Conservation (phyloP, 179 eudicot species). For the Heliamphora pulchella region DNA sequence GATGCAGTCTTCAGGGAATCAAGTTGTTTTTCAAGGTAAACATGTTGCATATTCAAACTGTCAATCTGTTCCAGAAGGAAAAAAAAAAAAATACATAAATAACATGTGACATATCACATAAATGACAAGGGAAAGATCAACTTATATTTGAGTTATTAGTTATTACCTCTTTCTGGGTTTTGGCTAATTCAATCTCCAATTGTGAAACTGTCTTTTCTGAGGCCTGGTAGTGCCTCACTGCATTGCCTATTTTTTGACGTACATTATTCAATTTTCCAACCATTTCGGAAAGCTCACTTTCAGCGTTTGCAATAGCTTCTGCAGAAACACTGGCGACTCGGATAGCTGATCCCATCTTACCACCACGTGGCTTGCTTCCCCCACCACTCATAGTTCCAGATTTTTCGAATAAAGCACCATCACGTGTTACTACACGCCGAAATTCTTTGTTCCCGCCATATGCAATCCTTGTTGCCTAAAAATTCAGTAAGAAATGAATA, state of each 20-base stretch:
- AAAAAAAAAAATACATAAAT: neutral
- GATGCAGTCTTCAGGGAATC: slow-evolving; percentile 72
- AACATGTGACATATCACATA: no score
- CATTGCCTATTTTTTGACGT: slow-evolving; percentile 54
- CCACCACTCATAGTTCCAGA: slow-evolving; percentile 99
- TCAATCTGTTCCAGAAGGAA: slow-evolving; percentile 48
- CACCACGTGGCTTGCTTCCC: slow-evolving; percentile 91
- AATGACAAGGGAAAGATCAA: neutral
- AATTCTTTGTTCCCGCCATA: slow-evolving; percentile 62
- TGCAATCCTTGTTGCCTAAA: slow-evolving; percentile 88
- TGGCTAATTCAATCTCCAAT: slow-evolving; percentile 80
- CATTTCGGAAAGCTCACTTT: slow-evolving; percentile 54
- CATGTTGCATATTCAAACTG: slow-evolving; percentile 57
- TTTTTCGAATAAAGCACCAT: slow-evolving; percentile 86
- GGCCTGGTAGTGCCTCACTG: slow-evolving; percentile 51
- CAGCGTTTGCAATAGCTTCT: slow-evolving; percentile 72
- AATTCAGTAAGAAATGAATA: slow-evolving; percentile 8
- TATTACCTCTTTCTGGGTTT: slow-evolving; percentile 76
- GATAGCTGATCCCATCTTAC: slow-evolving; percentile 89
- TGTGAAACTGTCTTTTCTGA: slow-evolving; percentile 51
- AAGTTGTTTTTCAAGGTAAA: slow-evolving; percentile 66
- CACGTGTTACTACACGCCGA: slow-evolving; percentile 82
- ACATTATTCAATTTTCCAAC: slow-evolving; percentile 39
- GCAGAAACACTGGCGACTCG: slow-evolving; percentile 76
- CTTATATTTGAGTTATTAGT: neutral